Evolutionary conservation across 768 basidiomycete genomes (phyloP).

Genomic region (Lactifluus echinatus): DNA sequence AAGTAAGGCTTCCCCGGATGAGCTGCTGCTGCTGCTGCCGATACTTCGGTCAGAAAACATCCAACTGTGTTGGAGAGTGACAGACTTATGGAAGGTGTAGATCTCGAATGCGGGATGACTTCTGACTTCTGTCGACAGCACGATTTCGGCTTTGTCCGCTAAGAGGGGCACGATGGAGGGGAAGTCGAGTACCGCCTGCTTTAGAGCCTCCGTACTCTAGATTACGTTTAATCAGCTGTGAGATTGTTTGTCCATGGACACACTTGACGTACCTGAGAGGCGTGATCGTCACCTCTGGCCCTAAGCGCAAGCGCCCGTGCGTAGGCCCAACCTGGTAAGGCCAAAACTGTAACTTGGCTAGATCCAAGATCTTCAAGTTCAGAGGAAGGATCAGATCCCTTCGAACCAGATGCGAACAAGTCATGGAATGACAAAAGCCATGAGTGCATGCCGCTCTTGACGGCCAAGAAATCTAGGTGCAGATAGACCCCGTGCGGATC

Average conservation of each 20-base stretch:
- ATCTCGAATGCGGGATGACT: constrained; percentile 59
- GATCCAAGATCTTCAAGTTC: constrained; percentile 32
- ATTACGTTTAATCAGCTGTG: constrained; percentile 33
- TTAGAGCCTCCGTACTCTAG: constrained; percentile 58
- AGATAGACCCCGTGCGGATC: constrained; percentile 84
- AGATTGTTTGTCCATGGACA: not conserved
- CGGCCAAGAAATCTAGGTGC: constrained; percentile 76
- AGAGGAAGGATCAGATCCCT: constrained; percentile 20
- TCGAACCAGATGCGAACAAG: constrained; percentile 30
- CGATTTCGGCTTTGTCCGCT: constrained; percentile 76
- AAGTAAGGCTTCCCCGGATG: constrained; percentile 35
- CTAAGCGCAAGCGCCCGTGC: constrained; percentile 60
- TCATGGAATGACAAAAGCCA: constrained; percentile 74
- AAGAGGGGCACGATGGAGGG: constrained; percentile 76
- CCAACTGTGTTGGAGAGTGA: not conserved
- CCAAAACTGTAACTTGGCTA: constrained; percentile 24
- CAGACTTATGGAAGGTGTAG: constrained; percentile 58
- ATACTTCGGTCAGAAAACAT: not conserved
- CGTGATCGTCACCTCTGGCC: constrained; percentile 23
- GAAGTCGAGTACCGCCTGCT: constrained; percentile 65
- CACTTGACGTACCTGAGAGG: constrained; percentile 8
- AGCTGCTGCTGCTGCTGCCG: not conserved
- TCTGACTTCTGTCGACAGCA: constrained; percentile 49
- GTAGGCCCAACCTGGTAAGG: constrained; percentile 75
- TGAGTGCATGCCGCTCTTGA: constrained; percentile 68